These are phyloP conservation scores for Prunus armeniaca DNA, from an alignment of 306 rosid genomes.

Conservation along the genomic window DNA sequence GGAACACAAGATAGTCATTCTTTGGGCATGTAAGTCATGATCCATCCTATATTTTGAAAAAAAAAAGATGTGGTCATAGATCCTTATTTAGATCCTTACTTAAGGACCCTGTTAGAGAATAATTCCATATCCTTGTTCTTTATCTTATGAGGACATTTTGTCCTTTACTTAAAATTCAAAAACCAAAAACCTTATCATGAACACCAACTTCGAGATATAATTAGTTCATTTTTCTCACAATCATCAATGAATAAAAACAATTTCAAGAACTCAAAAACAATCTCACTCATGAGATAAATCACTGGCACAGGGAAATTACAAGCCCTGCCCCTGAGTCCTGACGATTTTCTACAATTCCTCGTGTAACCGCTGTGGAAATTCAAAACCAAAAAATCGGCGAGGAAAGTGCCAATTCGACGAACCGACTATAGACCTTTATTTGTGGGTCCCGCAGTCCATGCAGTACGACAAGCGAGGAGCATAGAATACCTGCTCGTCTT, in stretches of 20 bases:
- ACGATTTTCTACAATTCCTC: background rate
- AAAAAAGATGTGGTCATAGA: background rate
- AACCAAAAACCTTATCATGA: background rate
- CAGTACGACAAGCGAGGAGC: constrained; percentile 14
- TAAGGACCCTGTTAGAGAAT: background rate
- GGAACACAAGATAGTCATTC: background rate
- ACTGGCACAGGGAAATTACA: too few species aligned
- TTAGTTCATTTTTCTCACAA: too few species aligned
- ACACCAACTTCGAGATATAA: background rate
- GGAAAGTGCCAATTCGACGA: background rate
- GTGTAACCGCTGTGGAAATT: background rate
- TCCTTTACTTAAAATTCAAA: background rate
- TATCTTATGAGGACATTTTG: background rate
- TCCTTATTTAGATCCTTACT: background rate
- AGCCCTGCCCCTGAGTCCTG: too few species aligned
- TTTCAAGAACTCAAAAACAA: background rate
- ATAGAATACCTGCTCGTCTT: constrained; percentile 13
- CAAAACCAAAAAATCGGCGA: background rate
- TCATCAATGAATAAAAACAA: too few species aligned
- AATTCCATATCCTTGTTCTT: background rate
- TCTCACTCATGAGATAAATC: background rate
- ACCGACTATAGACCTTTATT: background rate
- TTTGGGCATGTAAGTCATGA: background rate
- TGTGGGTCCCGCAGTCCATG: constrained; percentile 22
- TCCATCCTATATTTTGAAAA: background rate